Percentiles rank a stretch among this genome's conserved stretches.
These are phyloP conservation scores for Macrophomina pseudophaseolina DNA, from an alignment of 2,329 filamentous ascomycete genomes.

Conservation along the genomic window DNA sequence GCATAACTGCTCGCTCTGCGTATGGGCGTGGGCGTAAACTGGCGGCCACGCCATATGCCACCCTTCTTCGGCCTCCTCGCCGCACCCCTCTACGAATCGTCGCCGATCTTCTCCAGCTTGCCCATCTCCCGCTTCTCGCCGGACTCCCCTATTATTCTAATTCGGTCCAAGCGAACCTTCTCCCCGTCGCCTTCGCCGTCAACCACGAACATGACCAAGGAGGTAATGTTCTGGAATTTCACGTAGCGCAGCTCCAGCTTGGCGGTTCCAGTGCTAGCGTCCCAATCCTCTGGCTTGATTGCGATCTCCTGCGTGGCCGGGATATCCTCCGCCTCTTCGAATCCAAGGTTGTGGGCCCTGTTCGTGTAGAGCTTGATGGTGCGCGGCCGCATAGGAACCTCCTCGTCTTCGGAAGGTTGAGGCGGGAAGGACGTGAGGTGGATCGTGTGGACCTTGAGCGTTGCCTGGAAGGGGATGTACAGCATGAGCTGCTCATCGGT, in stretches of 20 bases:
- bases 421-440: slow-evolving; percentile 83
- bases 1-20: slow-evolving; percentile 21
- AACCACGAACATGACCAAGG: slow-evolving; percentile 84
- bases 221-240: slow-evolving; percentile 95
- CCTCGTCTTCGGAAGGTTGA: slow-evolving; percentile 64
- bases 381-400: slow-evolving; percentile 78
- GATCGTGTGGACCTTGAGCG: slow-evolving; percentile 84
- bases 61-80: not conserved
- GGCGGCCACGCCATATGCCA: not conserved
- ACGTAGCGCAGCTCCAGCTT: slow-evolving; percentile 78
- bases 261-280: slow-evolving; percentile 55
- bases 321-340: slow-evolving; percentile 90
- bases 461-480: slow-evolving; percentile 86
- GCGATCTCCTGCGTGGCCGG: slow-evolving; percentile 79
- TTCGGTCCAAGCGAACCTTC: slow-evolving; percentile 80
- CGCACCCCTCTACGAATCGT: slow-evolving; percentile 54
- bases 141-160: slow-evolving; percentile 82
- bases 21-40: not conserved
- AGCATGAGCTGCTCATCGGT: slow-evolving; percentile 97
- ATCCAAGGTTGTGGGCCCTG: slow-evolving; percentile 86
- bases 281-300: slow-evolving; percentile 78
- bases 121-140: slow-evolving; percentile 93
- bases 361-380: slow-evolving; percentile 88
- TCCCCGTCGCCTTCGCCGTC: slow-evolving; percentile 81
- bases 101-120: slow-evolving; percentile 92